These are phyloP conservation scores for Pichia sp. DNA, from an alignment of 1,139 yeast species.

Conservation along the genomic window DNA sequence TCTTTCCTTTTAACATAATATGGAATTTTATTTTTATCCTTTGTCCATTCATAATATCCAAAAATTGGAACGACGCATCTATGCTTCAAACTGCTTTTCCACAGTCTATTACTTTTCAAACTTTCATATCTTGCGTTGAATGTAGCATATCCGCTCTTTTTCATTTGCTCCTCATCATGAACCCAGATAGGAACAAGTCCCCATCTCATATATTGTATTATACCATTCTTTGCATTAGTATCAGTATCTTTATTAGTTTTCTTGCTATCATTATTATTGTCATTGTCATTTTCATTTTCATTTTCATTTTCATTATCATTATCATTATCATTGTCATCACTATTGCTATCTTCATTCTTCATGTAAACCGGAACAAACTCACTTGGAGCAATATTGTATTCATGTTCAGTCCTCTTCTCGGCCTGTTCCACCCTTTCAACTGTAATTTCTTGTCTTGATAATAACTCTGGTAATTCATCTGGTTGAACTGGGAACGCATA, in stretches of 20 bases:
- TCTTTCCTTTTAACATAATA: constrained; percentile 55
- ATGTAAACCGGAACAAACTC: constrained; percentile 41
- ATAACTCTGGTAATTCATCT: constrained; percentile 20
- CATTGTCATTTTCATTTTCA: too few relatives aligned
- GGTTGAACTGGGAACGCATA: constrained; percentile 36
- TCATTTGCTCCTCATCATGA: constrained; percentile 25
- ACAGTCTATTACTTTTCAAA: constrained; percentile 40
- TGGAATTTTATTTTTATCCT: constrained; percentile 41
- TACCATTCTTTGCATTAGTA: not conserved
- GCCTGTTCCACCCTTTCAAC: constrained; percentile 19
- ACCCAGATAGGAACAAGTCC: constrained; percentile 54
- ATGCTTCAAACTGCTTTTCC: constrained; percentile 39
- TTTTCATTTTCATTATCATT: too few relatives aligned
- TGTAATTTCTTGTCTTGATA: constrained; percentile 21
- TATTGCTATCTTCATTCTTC: constrained; percentile 65
- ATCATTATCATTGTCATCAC: constrained; percentile 32
- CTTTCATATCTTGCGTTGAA: constrained; percentile 67
- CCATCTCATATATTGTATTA: constrained; percentile 45
- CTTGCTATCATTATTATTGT: too few relatives aligned
- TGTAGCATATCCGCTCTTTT: constrained; percentile 25
- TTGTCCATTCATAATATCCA: constrained; percentile 83
- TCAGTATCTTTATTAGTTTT: constrained; percentile 38
- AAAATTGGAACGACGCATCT: constrained; percentile 72
- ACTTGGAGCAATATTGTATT: constrained; percentile 50
- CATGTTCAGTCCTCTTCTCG: constrained; percentile 18